Percentiles rank a stretch among this genome's conserved stretches.
Conservation (phyloP, 2,329 filamentous ascomycete genomes). For the Alternaria arbusti region DNA sequence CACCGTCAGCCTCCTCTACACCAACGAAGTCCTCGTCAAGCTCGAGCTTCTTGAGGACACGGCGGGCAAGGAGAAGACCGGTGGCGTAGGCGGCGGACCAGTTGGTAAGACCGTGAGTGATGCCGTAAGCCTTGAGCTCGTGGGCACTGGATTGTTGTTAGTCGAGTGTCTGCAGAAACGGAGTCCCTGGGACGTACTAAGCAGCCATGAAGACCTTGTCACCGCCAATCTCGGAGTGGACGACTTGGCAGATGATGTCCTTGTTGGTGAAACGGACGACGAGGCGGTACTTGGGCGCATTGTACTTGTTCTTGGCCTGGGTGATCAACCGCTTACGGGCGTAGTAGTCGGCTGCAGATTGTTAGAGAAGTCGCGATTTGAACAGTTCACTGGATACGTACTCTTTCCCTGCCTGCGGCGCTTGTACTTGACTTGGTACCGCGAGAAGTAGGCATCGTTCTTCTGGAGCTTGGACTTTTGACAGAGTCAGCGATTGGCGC, state of each 20-base stretch:
- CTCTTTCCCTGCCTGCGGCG: slow-evolving; percentile 96
- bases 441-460: slow-evolving; percentile 99
- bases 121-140: slow-evolving; percentile 97
- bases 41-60: slow-evolving; percentile 95
- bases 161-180: not conserved
- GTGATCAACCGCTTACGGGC: slow-evolving; percentile 99
- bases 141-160: slow-evolving; percentile 64
- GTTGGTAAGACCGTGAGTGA: slow-evolving; percentile 99
- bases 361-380: slow-evolving; percentile 55
- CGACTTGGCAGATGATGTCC: slow-evolving; percentile 98
- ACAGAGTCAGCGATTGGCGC: slow-evolving; percentile 99
- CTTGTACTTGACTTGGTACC: slow-evolving; percentile 99
- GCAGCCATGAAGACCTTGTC: slow-evolving; percentile 84
- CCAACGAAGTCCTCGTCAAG: slow-evolving; percentile 91
- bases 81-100: slow-evolving; percentile 98
- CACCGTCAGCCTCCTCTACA: slow-evolving; percentile 96
- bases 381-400: slow-evolving; percentile 62
- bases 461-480: slow-evolving; percentile 91
- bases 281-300: slow-evolving; percentile 99
- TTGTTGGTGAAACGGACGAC: slow-evolving; percentile 99
- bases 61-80: slow-evolving; percentile 95
- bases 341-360: slow-evolving; percentile 90
- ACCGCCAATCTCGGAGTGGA: slow-evolving; percentile 93
- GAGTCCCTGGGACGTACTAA: slow-evolving; percentile 25
- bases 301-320: slow-evolving; percentile 99